phyloP scores from a whole-genome alignment of 2,329 filamentous ascomycete species.

The Lachnellula willkommii region DNA sequence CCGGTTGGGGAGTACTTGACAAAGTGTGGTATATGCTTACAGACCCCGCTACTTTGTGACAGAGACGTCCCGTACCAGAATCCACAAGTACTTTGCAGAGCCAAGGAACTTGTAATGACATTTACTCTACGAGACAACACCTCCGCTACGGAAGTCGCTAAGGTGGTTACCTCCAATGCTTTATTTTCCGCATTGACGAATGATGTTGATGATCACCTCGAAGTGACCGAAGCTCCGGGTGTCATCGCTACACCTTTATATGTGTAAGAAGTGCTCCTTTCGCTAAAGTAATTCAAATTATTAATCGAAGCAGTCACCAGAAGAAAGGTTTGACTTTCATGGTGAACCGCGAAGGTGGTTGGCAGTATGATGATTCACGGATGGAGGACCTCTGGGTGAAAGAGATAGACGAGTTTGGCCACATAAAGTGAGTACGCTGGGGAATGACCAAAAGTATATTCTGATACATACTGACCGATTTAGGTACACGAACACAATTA shows the following conservation, averaged over 20 bases:
- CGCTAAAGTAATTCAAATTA: background rate
- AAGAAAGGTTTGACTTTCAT: constrained; percentile 35
- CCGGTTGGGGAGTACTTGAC: constrained; percentile 7
- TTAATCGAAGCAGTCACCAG: constrained; percentile 33
- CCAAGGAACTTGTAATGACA: constrained; percentile 5
- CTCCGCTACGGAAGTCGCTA: background rate
- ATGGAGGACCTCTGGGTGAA: constrained; percentile 16
- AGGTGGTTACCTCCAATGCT: background rate
- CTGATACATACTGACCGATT: constrained; percentile 37
- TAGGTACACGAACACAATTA: constrained; percentile 75
- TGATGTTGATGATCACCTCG: constrained; percentile 2
- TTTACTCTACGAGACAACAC: background rate
- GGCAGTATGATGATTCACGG: constrained; percentile 24
- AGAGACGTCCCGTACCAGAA: constrained; percentile 9
- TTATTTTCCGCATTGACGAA: constrained; percentile 1
- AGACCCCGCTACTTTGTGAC: constrained; percentile 9
- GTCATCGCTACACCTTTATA: constrained; percentile 7
- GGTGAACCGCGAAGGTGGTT: constrained; percentile 36
- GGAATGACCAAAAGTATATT: background rate
- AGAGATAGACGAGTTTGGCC: constrained; percentile 25
- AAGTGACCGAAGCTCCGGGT: constrained; percentile 4
- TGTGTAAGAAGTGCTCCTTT: background rate
- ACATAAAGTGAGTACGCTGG: constrained; percentile 27
- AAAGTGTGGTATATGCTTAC: constrained; percentile 5
- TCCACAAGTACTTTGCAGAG: constrained; percentile 5